Evolutionary conservation across 192 early-diverging fungal genomes (phyloP), one percentile per base, ranked within the genome.

Genomic region (Neocallimastix lanati): DNA sequence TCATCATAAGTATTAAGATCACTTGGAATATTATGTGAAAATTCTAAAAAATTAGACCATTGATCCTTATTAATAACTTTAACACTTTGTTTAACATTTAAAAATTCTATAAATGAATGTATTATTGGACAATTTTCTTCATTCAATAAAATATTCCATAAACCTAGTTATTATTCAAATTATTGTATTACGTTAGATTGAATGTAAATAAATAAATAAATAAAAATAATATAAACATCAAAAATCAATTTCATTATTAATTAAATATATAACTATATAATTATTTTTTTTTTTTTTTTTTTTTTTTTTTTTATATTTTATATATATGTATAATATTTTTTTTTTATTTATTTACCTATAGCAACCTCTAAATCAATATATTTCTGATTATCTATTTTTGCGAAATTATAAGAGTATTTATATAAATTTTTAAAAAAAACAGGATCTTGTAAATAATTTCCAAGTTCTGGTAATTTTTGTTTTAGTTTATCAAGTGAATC

Each of bases 41-140:
- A 92, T 15, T 92, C 92, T 27, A 89, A 81, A 77, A 92, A 89
- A 78, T 84, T 90, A 35, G 84, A 81, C 92, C 92, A 92, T 80
- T 92, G 92, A 79, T 92, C 92, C 35, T 85, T 84, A 78, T 88
- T 91, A 50, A 92, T 87, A 7, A 90, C 90, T 58, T 88, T 88
- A 76, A 90, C 86, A 12, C 86, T 86, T 13, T 38, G 25, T 29
- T 76, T 58, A 79, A 84, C 86, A 76, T 86, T 82, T 78, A 91
- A 78, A 78, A 90, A 90, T 18, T 81, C 81, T n/a, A 88, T 78
- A 79, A 90, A 90, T 1, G 82, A 77, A 21, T 84, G 29, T 13
- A 88, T 82, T 79, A 89, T 87, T 15, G 87, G 82, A 33, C 79
- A 83, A 11, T 78, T 77, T 29, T 83, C 82, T 30, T 81, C 82